phyloP scores from a whole-genome alignment of 176 grass and related monocot genomes.

The Musa troglodytarum region DNA sequence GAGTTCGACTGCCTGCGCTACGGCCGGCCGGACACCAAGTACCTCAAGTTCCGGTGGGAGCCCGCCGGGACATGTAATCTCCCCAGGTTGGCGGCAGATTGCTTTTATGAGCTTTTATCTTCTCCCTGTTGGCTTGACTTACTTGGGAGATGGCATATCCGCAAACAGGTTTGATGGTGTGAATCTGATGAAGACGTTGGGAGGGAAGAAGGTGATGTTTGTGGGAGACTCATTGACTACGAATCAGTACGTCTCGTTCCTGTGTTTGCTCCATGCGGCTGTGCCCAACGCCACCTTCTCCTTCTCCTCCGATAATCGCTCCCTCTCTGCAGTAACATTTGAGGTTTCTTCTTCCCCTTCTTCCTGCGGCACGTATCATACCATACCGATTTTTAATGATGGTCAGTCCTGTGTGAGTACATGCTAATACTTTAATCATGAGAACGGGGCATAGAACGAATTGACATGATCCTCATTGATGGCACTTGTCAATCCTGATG shows the following conservation, averaged over 20 bases:
- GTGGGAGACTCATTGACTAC: conserved; percentile 4
- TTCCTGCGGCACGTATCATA: too few species aligned
- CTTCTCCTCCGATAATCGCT: too few species aligned
- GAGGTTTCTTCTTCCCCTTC: background rate
- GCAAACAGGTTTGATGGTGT: conserved; percentile 1
- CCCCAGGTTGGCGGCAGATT: conserved; percentile 29
- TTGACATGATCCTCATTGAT: too few species aligned
- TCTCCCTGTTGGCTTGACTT: background rate
- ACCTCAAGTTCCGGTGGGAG: conserved; percentile 69
- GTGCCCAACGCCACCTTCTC: background rate
- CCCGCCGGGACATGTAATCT: conserved; percentile 40
- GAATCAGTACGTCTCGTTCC: background rate
- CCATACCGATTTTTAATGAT: too few species aligned
- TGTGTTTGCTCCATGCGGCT: background rate
- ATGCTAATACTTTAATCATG: too few species aligned
- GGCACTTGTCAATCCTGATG: too few species aligned
- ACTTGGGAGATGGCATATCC: too few species aligned
- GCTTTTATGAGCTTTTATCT: background rate
- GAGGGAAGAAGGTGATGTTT: conserved; percentile 6
- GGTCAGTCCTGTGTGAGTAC: too few species aligned
- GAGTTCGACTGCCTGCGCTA: conserved; percentile 73
- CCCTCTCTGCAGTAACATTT: background rate
- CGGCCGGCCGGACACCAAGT: conserved; percentile 46
- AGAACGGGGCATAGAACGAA: too few species aligned
- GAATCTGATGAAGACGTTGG: background rate